These are phyloP conservation scores for Xerocomus nothofagi DNA, from an alignment of 1,284 basidiomycete genomes.

Conservation along the genomic window DNA sequence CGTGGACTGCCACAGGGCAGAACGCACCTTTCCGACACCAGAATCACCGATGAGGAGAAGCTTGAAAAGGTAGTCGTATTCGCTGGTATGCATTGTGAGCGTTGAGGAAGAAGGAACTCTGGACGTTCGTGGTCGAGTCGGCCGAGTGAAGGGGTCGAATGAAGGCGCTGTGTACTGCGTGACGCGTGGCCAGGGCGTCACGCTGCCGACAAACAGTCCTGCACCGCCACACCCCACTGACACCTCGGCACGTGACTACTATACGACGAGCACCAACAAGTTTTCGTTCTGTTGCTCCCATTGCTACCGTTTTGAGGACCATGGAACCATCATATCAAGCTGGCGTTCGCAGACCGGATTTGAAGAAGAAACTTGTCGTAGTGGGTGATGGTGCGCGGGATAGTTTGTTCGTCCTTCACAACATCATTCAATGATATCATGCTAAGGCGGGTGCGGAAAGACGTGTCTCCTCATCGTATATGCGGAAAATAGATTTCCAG, in stretches of 20 bases:
- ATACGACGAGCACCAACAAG: neutral
- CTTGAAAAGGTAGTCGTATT: constrained; percentile 99
- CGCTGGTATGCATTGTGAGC: constrained; percentile 78
- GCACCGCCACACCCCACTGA: constrained; percentile 31
- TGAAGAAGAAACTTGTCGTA: constrained; percentile 88
- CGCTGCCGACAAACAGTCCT: constrained; percentile 21
- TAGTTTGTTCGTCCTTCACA: constrained; percentile 35
- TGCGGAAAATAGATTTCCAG: constrained; percentile 96
- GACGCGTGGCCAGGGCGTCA: constrained; percentile 38
- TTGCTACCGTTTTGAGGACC: no score
- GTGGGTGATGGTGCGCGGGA: constrained; percentile 79
- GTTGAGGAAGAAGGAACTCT: constrained; percentile 22
- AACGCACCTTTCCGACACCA: constrained; percentile 90
- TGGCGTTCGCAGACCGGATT: constrained; percentile 59
- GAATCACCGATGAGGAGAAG: constrained; percentile 92
- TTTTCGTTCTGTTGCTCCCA: neutral
- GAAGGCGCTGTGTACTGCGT: constrained; percentile 41
- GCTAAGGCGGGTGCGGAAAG: constrained; percentile 77
- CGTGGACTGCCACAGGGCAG: constrained; percentile 11
- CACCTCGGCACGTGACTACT: constrained; percentile 26
- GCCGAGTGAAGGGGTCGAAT: constrained; percentile 28
- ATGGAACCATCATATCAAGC: constrained; percentile 31
- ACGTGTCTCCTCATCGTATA: constrained; percentile 94
- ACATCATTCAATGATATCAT: constrained; percentile 27
- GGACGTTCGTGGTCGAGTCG: constrained; percentile 19